Evolutionary conservation across 2,329 filamentous ascomycete genomes (phyloP).

Genomic region (Aureobasidium sp.): DNA sequence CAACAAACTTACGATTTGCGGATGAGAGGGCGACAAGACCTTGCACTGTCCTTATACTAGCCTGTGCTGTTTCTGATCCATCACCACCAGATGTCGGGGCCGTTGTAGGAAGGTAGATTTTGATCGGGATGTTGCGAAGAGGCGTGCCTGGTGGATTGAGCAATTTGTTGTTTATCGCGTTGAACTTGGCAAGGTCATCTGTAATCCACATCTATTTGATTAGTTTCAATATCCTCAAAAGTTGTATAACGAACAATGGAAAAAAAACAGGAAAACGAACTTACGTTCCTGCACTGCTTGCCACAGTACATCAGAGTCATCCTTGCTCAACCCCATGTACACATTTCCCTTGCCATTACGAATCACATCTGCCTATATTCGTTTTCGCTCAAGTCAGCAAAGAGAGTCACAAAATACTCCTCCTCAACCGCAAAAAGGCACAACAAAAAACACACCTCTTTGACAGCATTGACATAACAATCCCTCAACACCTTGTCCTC

Average conservation of each 20-base stretch:
- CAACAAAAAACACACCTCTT: slow-evolving; percentile 44
- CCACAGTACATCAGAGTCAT: slow-evolving; percentile 78
- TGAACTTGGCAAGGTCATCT: slow-evolving; percentile 69
- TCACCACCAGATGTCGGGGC: slow-evolving; percentile 28
- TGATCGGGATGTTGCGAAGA: slow-evolving; percentile 76
- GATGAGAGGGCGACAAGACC: slow-evolving; percentile 56
- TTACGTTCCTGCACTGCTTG: slow-evolving; percentile 66
- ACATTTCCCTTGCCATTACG: slow-evolving; percentile 82
- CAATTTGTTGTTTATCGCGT: slow-evolving; percentile 67
- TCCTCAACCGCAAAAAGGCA: neutral
- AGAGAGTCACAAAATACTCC: neutral
- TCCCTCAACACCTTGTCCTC: slow-evolving; percentile 54
- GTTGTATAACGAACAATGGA: no score
- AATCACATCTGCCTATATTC: slow-evolving; percentile 65
- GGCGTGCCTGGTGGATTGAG: slow-evolving; percentile 64
- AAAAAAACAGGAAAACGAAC: no score
- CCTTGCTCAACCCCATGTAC: slow-evolving; percentile 82
- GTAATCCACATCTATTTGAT: neutral
- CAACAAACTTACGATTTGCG: slow-evolving; percentile 27
- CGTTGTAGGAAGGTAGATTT: slow-evolving; percentile 68
- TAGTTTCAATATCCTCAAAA: no score
- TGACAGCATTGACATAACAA: slow-evolving; percentile 62
- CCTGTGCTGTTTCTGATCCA: slow-evolving; percentile 28
- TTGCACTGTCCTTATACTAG: slow-evolving; percentile 55
- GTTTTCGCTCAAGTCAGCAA: slow-evolving; percentile 13